Base-by-base conservation (phyloP, 345 rosid genomes). In the Populus pruinosa region DNA sequence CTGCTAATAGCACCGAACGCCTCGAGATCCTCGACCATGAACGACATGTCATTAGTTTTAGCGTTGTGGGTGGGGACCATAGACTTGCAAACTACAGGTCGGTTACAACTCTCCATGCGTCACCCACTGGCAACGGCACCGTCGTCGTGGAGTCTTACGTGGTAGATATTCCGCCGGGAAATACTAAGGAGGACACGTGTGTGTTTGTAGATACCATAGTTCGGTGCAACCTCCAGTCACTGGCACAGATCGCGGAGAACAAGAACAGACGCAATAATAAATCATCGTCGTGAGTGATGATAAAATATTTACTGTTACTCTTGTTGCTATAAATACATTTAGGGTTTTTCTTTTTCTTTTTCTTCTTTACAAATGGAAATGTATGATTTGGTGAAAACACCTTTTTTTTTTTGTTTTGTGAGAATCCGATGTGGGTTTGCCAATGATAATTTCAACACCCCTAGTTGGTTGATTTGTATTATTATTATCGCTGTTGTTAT, bases 161-260 rank as follows among this genome's bases (percentile, higher is more conserved):
- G 53, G 89, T 87, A 79, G 89, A 87, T 61, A 76, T 85, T 18
- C 89, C 89, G 12, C 82, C 83, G 23, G 89, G 89, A n/a, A 87
- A 85, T 82, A 85, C 87, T 8, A 74, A 79, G 62, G 89, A 87
- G 78, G 89, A 87, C 73, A 85, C 89, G 16, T 86, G 82, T 27
- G 81, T 79, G 72, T 87, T 87, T 78, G 86, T 86, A 53, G 89
- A 87, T 75, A 87, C 89, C 17, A 75, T 87, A 79, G 87, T 87
- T 6, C 82, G 82, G 78, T 83, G 86, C 76, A 87, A 87, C 75
- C 86, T 87, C 17, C 87, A 85, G 82, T 82, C 82, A 38, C 85
- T 87, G 56, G 86, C 81, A 5, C 84, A 74, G 81, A 77, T 82
- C 78, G 78, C 84, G 49, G 81, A 82, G 74, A 64, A 74, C 81